Evolutionary conservation across 306 rosid species (phyloP).

Genomic region (Neltuma alba): DNA sequence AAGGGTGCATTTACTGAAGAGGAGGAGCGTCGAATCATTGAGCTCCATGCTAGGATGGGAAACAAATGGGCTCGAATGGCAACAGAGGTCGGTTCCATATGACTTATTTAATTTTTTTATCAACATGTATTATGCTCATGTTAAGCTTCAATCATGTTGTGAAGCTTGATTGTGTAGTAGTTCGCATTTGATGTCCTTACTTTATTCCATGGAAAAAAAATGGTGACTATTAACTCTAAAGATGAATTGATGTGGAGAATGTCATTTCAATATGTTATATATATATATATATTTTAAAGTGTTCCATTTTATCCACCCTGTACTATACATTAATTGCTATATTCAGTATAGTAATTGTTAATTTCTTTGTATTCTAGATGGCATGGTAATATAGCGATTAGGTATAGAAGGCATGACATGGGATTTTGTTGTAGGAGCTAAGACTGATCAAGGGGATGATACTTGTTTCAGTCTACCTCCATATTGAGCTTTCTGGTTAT

Average conservation of each 20-base stretch:
- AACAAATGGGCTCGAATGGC: conserved; percentile 86
- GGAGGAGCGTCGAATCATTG: conserved; percentile 49
- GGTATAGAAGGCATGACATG: background rate
- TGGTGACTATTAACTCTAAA: background rate
- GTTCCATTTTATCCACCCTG: background rate
- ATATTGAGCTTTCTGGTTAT: conserved; percentile 3
- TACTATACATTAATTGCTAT: background rate
- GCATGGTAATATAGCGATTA: background rate
- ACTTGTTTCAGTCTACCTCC: background rate
- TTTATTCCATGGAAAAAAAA: background rate
- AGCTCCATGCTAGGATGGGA: conserved; percentile 65
- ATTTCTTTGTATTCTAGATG: background rate
- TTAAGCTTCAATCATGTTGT: background rate
- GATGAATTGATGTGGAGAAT: background rate
- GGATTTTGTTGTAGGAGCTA: background rate
- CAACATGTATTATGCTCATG: background rate
- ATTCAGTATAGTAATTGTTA: background rate
- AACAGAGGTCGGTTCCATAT: conserved; percentile 36
- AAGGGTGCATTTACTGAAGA: conserved; percentile 57
- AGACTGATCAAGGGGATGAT: background rate
- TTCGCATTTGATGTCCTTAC: conserved; percentile 2
- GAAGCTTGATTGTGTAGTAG: background rate
- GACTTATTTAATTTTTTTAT: background rate
- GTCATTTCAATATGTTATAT: background rate
- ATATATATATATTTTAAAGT: background rate